These are phyloP conservation scores for Aureobasidium sp. DNA, from an alignment of 2,329 filamentous ascomycete species.

Conservation along the genomic window DNA sequence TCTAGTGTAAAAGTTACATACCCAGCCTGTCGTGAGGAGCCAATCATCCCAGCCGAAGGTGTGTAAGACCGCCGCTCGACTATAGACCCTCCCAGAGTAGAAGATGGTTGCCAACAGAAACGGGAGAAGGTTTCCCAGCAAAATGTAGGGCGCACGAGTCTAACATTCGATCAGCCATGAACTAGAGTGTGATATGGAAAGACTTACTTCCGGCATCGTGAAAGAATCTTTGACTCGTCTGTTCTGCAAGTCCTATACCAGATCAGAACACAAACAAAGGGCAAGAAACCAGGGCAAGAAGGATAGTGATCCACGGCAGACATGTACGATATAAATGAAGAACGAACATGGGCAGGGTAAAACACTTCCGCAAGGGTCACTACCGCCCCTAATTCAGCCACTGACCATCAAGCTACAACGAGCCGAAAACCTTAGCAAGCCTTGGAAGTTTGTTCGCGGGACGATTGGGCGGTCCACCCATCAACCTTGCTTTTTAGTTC, in stretches of 20 bases:
- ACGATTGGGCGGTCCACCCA: neutral
- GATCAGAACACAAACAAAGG: neutral
- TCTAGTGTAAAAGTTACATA: neutral
- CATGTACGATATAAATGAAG: neutral
- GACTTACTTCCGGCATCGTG: neutral
- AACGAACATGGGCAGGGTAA: neutral
- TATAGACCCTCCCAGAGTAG: neutral
- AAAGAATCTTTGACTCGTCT: neutral
- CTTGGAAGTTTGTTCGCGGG: neutral
- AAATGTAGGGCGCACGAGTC: neutral
- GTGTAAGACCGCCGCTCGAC: neutral
- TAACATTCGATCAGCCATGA: neutral
- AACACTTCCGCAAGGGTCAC: neutral
- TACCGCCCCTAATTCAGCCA: neutral
- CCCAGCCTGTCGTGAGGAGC: neutral
- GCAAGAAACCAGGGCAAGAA: neutral
- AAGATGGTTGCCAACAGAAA: constrained; percentile 1
- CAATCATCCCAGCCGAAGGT: constrained; percentile 7
- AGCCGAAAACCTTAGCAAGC: neutral
- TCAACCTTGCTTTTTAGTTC: neutral
- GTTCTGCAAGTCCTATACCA: neutral
- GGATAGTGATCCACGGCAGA: neutral
- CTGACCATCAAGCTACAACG: neutral
- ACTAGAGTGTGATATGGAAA: neutral
- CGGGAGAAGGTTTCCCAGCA: constrained; percentile 5